Evolutionary conservation across 164 flowering plant species (phyloP).

Genomic region (Malania oleifera): DNA sequence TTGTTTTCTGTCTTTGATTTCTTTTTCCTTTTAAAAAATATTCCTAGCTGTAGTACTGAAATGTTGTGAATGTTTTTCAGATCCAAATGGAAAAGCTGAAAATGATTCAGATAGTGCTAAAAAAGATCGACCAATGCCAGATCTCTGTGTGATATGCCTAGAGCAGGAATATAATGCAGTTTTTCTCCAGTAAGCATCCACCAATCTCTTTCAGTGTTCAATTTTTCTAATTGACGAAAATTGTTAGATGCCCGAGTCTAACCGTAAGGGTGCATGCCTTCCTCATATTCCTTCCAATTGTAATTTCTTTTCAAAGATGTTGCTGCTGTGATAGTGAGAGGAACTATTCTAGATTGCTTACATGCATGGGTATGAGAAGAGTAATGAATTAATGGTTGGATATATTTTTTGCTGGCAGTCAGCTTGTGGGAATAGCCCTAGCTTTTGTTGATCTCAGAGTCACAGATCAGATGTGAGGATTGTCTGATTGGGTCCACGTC

Average conservation of each 20-base stretch:
- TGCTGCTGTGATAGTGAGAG: too few species aligned
- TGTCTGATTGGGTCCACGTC: too few species aligned
- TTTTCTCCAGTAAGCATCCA: slow-evolving; percentile 81
- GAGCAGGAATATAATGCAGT: slow-evolving; percentile 93
- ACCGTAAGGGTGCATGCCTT: background rate
- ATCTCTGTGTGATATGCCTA: slow-evolving; percentile 92
- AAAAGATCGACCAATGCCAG: slow-evolving; percentile 59
- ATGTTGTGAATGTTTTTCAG: slow-evolving; percentile 25
- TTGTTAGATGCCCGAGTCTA: background rate
- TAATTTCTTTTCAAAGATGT: too few species aligned
- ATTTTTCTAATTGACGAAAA: background rate
- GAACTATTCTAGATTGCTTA: too few species aligned
- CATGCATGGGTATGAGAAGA: too few species aligned
- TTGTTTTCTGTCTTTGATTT: background rate
- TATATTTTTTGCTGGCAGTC: too few species aligned
- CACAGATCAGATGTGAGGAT: too few species aligned
- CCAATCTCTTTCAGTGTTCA: background rate
- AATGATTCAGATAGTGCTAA: slow-evolving; percentile 45
- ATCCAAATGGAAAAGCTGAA: slow-evolving; percentile 38
- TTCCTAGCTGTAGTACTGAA: slow-evolving; percentile 2
- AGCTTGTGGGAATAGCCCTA: too few species aligned
- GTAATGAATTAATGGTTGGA: too few species aligned
- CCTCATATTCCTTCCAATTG: background rate
- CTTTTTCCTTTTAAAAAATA: background rate
- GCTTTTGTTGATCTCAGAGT: too few species aligned